Conservation (phyloP, 495 filamentous ascomycete species). For the Lophium mytilinum region DNA sequence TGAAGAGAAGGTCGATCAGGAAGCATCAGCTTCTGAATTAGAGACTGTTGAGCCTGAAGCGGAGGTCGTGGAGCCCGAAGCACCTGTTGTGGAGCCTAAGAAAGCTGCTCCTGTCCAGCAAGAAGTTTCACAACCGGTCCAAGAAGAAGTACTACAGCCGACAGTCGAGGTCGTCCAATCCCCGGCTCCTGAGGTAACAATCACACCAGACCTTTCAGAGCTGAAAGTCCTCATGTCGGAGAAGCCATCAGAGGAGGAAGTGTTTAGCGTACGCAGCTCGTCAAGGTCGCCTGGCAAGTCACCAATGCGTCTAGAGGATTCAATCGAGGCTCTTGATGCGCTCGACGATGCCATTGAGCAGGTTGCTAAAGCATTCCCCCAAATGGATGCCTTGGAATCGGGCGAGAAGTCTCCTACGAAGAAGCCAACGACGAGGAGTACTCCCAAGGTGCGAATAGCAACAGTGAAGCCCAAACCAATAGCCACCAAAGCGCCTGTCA, state of each 20-base stretch:
- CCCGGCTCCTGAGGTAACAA: not conserved
- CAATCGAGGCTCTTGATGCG: conserved; percentile 58
- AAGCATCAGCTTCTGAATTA: conserved; percentile 1
- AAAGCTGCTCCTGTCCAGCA: not conserved
- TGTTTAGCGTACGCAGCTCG: conserved; percentile 4
- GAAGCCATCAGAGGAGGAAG: conserved; percentile 17
- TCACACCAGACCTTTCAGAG: conserved; percentile 9
- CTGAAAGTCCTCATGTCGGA: conserved; percentile 14
- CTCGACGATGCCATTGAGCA: conserved; percentile 61
- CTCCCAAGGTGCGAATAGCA: conserved; percentile 1
- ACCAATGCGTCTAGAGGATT: conserved; percentile 55
- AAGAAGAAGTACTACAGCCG: not conserved
- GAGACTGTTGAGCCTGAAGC: not conserved
- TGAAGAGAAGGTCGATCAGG: not conserved
- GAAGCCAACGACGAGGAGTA: not conserved
- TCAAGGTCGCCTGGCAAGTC: conserved; percentile 36
- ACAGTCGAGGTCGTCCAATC: not conserved
- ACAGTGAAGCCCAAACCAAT: conserved; percentile 5
- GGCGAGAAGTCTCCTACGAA: conserved; percentile 22
- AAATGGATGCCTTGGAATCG: conserved; percentile 8
- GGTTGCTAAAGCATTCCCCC: conserved; percentile 34
- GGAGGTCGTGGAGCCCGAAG: not conserved
- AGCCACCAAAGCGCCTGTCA: not conserved
- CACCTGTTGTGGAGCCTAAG: not conserved
- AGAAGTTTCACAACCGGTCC: not conserved